A percentile compares a stretch with the other conserved stretches of the same genome.
phyloP scores from a whole-genome alignment of 2,329 filamentous ascomycete species.

The Helicocarpus griseus region DNA sequence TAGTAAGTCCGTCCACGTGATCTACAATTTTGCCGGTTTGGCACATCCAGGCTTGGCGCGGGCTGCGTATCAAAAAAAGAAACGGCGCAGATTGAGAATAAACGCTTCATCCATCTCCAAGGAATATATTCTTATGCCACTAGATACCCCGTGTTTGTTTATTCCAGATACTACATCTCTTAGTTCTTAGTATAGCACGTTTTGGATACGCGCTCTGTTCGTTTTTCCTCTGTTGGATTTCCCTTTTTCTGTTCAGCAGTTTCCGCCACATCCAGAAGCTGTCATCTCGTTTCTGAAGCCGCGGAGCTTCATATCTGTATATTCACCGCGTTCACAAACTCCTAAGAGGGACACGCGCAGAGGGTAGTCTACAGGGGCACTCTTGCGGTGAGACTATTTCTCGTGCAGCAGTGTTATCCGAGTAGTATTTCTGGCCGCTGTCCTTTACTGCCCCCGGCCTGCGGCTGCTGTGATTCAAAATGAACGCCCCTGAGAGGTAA shows the following conservation, averaged over 20 bases:
- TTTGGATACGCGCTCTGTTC: neutral
- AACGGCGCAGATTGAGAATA: neutral
- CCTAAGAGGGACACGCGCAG: neutral
- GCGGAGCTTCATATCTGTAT: neutral
- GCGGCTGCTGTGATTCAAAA: conserved; percentile 19
- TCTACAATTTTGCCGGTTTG: neutral
- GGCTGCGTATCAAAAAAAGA: too few species aligned
- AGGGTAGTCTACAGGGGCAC: neutral
- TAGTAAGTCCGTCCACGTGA: neutral
- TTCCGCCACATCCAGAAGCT: neutral
- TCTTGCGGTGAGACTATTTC: neutral
- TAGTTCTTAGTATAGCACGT: too few species aligned
- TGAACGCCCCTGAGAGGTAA: conserved; percentile 49
- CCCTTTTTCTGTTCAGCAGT: neutral
- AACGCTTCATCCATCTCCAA: neutral
- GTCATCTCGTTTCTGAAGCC: neutral
- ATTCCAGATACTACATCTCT: too few species aligned
- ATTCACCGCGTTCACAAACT: neutral
- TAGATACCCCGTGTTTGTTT: too few species aligned
- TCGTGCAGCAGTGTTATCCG: neutral
- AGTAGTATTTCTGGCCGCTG: too few species aligned
- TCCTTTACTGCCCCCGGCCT: too few species aligned
- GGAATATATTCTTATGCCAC: too few species aligned
- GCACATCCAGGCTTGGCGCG: too few species aligned
- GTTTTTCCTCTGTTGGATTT: neutral